These are phyloP conservation scores for Elsinoe fawcettii DNA, from an alignment of 2,329 filamentous ascomycete species.

Conservation along the genomic window DNA sequence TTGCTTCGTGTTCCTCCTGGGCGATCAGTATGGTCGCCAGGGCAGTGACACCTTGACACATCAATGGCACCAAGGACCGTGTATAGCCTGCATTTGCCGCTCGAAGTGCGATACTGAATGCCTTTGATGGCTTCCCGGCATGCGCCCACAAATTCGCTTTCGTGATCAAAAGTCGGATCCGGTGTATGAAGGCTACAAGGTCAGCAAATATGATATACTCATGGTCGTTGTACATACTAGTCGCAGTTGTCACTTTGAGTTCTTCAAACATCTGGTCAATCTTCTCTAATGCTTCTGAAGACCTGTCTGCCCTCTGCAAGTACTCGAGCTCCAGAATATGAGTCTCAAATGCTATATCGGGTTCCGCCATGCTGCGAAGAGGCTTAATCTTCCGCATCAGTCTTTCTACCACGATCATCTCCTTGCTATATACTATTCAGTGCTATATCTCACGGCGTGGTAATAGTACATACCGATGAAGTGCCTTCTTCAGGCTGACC, in stretches of 20 bases:
- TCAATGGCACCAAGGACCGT: slow-evolving; percentile 56
- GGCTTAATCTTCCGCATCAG: slow-evolving; percentile 51
- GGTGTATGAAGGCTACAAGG: slow-evolving; percentile 53
- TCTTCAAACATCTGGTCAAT: slow-evolving; percentile 46
- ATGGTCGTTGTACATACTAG: slow-evolving; percentile 4
- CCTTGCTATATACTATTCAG: slow-evolving; percentile 35
- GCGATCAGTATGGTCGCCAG: slow-evolving; percentile 62
- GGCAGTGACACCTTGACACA: slow-evolving; percentile 65
- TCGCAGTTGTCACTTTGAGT: slow-evolving; percentile 43
- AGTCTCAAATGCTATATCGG: slow-evolving; percentile 53
- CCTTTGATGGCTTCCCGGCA: slow-evolving; percentile 62
- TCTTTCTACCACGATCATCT: slow-evolving; percentile 49
- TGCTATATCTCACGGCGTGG: background rate
- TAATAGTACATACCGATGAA: slow-evolving; percentile 40
- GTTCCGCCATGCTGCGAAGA: slow-evolving; percentile 38
- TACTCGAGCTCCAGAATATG: slow-evolving; percentile 54
- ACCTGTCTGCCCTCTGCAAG: slow-evolving; percentile 47
- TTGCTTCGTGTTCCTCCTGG: slow-evolving; percentile 62
- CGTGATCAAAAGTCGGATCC: slow-evolving; percentile 61
- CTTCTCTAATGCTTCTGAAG: slow-evolving; percentile 45
- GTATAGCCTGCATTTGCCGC: slow-evolving; percentile 68
- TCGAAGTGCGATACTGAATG: slow-evolving; percentile 67
- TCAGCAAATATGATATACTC: background rate
- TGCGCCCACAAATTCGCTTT: slow-evolving; percentile 65
- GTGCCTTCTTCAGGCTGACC: slow-evolving; percentile 55